Evolutionary conservation across 805 yeast species (phyloP).

Genomic region (Lachancea sp.): DNA sequence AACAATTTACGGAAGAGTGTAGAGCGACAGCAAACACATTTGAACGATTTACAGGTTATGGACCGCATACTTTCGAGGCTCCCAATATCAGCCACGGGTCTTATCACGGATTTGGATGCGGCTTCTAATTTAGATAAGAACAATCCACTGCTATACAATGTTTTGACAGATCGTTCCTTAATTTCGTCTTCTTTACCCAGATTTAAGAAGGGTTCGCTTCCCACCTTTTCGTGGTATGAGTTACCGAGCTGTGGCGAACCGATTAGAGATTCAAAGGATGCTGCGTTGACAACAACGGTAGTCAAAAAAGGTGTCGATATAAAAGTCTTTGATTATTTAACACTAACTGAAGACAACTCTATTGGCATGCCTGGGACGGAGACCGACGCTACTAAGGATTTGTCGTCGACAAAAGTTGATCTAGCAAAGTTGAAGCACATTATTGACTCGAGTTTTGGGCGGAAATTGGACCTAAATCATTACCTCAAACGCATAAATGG

Average conservation of each 20-base stretch:
- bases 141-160: constrained; percentile 85
- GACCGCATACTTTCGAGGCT: constrained; percentile 43
- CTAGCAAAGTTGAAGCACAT: constrained; percentile 50
- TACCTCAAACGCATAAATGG: constrained; percentile 63
- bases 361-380: constrained; percentile 23
- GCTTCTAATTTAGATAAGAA: constrained; percentile 47
- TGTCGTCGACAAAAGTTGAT: constrained; percentile 37
- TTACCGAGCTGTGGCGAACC: constrained; percentile 9
- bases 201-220: constrained; percentile 29
- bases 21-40: constrained; percentile 41
- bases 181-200: constrained; percentile 88
- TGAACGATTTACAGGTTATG: constrained; percentile 64
- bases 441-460: constrained; percentile 75
- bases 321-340: constrained; percentile 21
- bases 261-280: constrained; percentile 13
- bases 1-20: constrained; percentile 13
- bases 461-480: constrained; percentile 54
- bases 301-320: constrained; percentile 62
- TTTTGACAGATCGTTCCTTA: constrained; percentile 84
- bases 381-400: too few relatives aligned
- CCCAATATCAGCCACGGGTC: constrained; percentile 62
- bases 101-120: constrained; percentile 77
- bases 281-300: constrained; percentile 55
- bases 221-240: constrained; percentile 22
- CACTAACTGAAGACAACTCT: constrained; percentile 19